Conservation (phyloP, 371 early-diverging fungal species). For the Thermomucor indicae-seudaticae region DNA sequence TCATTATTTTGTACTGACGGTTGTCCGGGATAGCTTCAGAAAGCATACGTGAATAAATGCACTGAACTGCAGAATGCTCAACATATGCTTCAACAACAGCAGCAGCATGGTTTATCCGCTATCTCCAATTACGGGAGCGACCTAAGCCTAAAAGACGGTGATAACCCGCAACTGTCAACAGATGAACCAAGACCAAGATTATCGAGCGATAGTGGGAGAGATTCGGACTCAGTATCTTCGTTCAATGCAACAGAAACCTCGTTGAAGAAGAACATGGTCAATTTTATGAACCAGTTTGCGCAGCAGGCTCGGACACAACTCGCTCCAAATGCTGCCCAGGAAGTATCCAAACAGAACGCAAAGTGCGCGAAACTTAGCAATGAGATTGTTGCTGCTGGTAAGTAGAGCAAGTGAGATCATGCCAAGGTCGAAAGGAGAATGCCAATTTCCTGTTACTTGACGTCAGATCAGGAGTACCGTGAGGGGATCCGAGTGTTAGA, state of each 20-base stretch:
- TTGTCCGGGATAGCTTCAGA: conserved; percentile 32
- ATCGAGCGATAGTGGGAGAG: conserved; percentile 30
- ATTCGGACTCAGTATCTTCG: conserved; percentile 22
- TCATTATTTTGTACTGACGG: no score
- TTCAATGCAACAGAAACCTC: conserved; percentile 13
- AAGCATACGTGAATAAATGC: conserved; percentile 37
- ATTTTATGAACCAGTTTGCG: conserved; percentile 42
- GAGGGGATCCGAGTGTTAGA: conserved; percentile 52
- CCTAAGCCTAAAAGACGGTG: conserved; percentile 5
- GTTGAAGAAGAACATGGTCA: conserved; percentile 35
- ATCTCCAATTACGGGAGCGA: conserved; percentile 4
- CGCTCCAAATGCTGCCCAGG: conserved; percentile 24
- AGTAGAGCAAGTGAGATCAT: neutral
- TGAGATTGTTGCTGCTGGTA: conserved; percentile 56
- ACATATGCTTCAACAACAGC: conserved; percentile 18
- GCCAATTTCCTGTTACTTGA: no score
- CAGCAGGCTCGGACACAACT: conserved; percentile 39
- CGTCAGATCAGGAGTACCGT: conserved; percentile 52
- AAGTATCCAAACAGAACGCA: conserved; percentile 33
- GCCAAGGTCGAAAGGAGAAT: no score
- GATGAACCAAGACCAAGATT: conserved; percentile 27
- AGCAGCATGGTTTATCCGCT: conserved; percentile 13
- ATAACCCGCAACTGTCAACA: conserved; percentile 9
- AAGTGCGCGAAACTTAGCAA: conserved; percentile 44
- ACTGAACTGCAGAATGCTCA: conserved; percentile 31